Percentiles rank a stretch among this genome's conserved stretches.
Evolutionary conservation across 257 asterid species (phyloP).

Genomic region (Penstemon davidsonii): DNA sequence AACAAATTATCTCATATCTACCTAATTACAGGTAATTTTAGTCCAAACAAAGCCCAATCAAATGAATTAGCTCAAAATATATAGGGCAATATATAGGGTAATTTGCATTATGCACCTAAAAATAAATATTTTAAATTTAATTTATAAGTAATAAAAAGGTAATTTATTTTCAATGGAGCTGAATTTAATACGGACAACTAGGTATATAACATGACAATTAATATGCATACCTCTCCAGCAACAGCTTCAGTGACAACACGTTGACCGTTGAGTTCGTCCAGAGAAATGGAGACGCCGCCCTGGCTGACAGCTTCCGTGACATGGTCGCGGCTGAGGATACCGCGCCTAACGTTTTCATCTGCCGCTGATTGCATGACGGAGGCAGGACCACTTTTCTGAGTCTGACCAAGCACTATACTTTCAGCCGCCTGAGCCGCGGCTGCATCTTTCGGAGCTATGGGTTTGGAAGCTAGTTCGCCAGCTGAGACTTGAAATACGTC

Average conservation of each 20-base stretch:
- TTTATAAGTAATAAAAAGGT: too few species aligned
- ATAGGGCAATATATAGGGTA: too few species aligned
- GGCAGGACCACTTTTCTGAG: slow-evolving; percentile 43
- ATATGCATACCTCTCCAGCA: slow-evolving; percentile 39
- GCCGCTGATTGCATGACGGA: slow-evolving; percentile 53
- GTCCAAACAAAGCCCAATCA: neutral
- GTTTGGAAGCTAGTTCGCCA: slow-evolving; percentile 41
- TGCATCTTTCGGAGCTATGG: slow-evolving; percentile 52
- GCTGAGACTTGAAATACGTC: slow-evolving; percentile 48
- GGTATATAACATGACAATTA: too few species aligned
- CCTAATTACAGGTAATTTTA: too few species aligned
- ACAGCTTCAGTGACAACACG: slow-evolving; percentile 43
- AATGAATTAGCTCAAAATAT: too few species aligned
- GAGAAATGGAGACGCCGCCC: slow-evolving; percentile 34
- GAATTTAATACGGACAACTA: too few species aligned
- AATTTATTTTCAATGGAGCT: too few species aligned
- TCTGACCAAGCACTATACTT: slow-evolving; percentile 34
- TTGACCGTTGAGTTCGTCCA: slow-evolving; percentile 33
- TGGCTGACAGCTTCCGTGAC: slow-evolving; percentile 24
- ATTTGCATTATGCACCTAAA: too few species aligned
- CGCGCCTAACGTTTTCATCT: slow-evolving; percentile 32
- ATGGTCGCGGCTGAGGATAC: slow-evolving; percentile 34
- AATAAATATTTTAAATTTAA: too few species aligned
- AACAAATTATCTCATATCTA: too few species aligned
- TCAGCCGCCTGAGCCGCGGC: slow-evolving; percentile 53